Conservation (phyloP, 192 early-diverging fungal genomes). For the Mortierella alpina region DNA sequence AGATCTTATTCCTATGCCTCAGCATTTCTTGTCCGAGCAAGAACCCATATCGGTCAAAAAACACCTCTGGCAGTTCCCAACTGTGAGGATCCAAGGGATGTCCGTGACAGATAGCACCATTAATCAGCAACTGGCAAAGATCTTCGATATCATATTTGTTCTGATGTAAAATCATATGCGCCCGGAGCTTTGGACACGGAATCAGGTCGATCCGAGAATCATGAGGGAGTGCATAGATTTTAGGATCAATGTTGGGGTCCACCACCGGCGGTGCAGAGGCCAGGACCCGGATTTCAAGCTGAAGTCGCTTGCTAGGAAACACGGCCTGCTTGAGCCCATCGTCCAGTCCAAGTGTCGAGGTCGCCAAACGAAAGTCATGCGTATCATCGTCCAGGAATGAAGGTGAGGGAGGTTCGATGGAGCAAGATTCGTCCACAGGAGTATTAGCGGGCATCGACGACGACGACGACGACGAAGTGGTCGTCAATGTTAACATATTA, state of each 20-base stretch:
- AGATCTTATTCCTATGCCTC: constrained; percentile 41
- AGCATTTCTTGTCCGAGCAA: constrained; percentile 46
- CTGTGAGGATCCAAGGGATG: constrained; percentile 53
- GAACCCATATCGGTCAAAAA: constrained; percentile 53
- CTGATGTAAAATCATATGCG: constrained; percentile 54
- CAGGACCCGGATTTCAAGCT: constrained; percentile 37
- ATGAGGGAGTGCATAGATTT: constrained; percentile 46
- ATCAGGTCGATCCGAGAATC: constrained; percentile 55
- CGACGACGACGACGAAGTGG: not conserved
- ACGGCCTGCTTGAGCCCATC: constrained; percentile 49
- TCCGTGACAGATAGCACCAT: constrained; percentile 53
- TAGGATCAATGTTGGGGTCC: constrained; percentile 49
- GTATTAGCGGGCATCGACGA: not conserved
- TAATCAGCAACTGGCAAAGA: constrained; percentile 43
- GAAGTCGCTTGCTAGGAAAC: constrained; percentile 31
- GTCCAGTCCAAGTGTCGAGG: constrained; percentile 33
- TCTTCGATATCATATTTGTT: constrained; percentile 47
- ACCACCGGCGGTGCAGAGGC: constrained; percentile 45
- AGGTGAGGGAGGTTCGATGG: constrained; percentile 3
- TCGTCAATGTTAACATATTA: no score
- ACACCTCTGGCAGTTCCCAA: constrained; percentile 54
- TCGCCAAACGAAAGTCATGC: constrained; percentile 25
- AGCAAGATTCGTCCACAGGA: not conserved
- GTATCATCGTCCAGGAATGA: constrained; percentile 35
- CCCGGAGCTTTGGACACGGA: constrained; percentile 52